phyloP scores from a whole-genome alignment of 164 flowering plant genomes.

The Annona squamosa region DNA sequence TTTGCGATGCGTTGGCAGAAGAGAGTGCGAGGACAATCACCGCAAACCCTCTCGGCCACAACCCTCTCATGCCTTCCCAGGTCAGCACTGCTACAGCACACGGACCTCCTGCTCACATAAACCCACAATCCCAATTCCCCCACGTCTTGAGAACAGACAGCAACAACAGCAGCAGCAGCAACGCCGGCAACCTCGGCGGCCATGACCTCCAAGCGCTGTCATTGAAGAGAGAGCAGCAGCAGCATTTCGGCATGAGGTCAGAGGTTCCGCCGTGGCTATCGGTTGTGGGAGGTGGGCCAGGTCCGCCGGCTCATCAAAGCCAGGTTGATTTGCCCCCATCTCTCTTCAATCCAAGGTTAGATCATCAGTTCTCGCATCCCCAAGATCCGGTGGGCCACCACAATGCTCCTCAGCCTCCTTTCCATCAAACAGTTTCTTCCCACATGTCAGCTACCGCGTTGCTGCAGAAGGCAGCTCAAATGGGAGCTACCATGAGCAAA shows the following conservation, averaged over 20 bases:
- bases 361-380: slow-evolving; percentile 19
- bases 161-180: slow-evolving; percentile 6
- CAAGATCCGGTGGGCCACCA: slow-evolving; percentile 10
- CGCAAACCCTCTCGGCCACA: not conserved
- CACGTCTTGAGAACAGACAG: slow-evolving; percentile 1
- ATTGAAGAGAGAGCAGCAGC: slow-evolving; percentile 37
- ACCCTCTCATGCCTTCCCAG: slow-evolving; percentile 24
- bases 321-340: slow-evolving; percentile 26
- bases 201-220: slow-evolving; percentile 30
- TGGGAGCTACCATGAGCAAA: slow-evolving; percentile 70
- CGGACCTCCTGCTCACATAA: slow-evolving; percentile 8
- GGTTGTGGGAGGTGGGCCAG: slow-evolving; percentile 16
- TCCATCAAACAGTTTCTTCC: slow-evolving; percentile 29
- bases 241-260: slow-evolving; percentile 19
- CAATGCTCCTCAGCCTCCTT: slow-evolving; percentile 12
- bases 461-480: slow-evolving; percentile 90
- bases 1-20: slow-evolving; percentile 93
- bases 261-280: slow-evolving; percentile 64
- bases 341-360: slow-evolving; percentile 25
- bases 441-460: slow-evolving; percentile 93
- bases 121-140: slow-evolving; percentile 25
- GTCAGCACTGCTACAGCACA: slow-evolving; percentile 11
- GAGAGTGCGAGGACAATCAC: slow-evolving; percentile 63
- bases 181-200: not conserved
- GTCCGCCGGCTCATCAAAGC: slow-evolving; percentile 9